A percentile compares a stretch with the other conserved stretches of the same genome.
Conservation (phyloP, 106 monocot genomes). For the Dioscorea alata region DNA sequence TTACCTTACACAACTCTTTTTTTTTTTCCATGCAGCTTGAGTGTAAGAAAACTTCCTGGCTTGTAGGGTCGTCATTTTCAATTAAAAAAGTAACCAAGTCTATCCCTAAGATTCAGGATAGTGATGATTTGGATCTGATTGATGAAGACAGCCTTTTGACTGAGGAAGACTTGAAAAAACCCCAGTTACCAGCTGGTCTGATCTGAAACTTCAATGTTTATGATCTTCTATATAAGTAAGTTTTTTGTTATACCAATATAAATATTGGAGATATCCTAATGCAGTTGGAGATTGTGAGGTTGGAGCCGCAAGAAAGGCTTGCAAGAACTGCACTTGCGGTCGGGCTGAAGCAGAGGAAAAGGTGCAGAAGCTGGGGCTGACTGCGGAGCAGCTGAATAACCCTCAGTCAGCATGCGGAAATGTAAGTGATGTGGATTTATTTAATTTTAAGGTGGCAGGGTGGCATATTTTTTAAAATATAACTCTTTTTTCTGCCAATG, state of each 20-base stretch:
- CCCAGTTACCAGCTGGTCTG: constrained; percentile 56
- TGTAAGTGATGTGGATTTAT: constrained; percentile 34
- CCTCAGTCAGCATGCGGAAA: constrained; percentile 93
- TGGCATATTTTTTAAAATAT: too few relatives aligned
- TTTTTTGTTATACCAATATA: background rate
- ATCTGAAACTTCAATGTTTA: background rate
- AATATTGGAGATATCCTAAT: background rate
- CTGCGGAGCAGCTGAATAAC: constrained; percentile 72
- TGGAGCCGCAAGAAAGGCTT: constrained; percentile 76
- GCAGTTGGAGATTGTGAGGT: constrained; percentile 90
- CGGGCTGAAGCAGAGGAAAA: constrained; percentile 75
- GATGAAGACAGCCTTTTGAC: constrained; percentile 91
- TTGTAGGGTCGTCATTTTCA: constrained; percentile 69
- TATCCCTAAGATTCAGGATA: constrained; percentile 67
- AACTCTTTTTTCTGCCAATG: too few relatives aligned
- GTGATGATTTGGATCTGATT: constrained; percentile 82
- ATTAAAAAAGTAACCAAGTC: constrained; percentile 52
- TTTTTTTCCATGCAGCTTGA: constrained; percentile 31
- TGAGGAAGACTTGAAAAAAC: constrained; percentile 91
- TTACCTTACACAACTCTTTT: background rate
- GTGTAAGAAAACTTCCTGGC: constrained; percentile 80
- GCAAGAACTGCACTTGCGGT: constrained; percentile 94
- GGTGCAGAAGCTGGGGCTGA: constrained; percentile 48
- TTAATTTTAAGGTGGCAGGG: too few relatives aligned
- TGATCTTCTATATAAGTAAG: too few relatives aligned